phyloP scores from a whole-genome alignment of 2,329 filamentous ascomycete species.

The Calycina herbarum region DNA sequence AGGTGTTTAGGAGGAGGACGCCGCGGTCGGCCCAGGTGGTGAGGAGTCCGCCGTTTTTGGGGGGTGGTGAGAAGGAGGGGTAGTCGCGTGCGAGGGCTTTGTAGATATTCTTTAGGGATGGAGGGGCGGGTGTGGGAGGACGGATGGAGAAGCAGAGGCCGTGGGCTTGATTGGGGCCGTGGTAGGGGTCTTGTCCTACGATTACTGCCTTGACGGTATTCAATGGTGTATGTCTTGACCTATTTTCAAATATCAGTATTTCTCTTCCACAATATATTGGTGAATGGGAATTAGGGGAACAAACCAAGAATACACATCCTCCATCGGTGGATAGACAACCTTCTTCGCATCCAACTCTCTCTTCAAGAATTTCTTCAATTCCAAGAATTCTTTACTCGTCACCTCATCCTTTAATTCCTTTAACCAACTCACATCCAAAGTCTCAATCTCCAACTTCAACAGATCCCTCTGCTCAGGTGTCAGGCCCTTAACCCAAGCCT shows the following conservation, averaged over 20 bases:
- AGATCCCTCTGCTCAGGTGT: conserved; percentile 79
- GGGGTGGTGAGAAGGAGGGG: conserved; percentile 71
- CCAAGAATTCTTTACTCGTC: conserved; percentile 74
- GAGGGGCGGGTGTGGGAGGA: conserved; percentile 82
- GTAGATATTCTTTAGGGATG: conserved; percentile 93
- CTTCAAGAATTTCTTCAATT: conserved; percentile 83
- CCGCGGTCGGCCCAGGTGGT: conserved; percentile 94
- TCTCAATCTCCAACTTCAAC: conserved; percentile 87
- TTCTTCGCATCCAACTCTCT: conserved; percentile 71
- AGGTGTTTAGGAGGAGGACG: conserved; percentile 91
- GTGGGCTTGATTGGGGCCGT: conserved; percentile 93
- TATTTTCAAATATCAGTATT: conserved; percentile 40
- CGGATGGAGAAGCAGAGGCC: conserved; percentile 95
- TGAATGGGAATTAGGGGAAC: conserved; percentile 27
- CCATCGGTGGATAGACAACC: conserved; percentile 82
- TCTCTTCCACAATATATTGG: conserved; percentile 12
- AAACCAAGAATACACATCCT: conserved; percentile 95
- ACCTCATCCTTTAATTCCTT: conserved; percentile 86
- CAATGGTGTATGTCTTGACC: conserved; percentile 92
- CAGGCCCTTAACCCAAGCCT: conserved; percentile 80
- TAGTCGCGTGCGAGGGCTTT: conserved; percentile 85
- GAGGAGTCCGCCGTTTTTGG: conserved; percentile 77
- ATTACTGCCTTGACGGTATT: conserved; percentile 88
- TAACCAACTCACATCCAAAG: conserved; percentile 88
- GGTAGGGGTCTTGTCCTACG: conserved; percentile 94